phyloP scores from a whole-genome alignment of 228 moss, liverwort and hornwort genomes.

The Sphagnum magellanicum region DNA sequence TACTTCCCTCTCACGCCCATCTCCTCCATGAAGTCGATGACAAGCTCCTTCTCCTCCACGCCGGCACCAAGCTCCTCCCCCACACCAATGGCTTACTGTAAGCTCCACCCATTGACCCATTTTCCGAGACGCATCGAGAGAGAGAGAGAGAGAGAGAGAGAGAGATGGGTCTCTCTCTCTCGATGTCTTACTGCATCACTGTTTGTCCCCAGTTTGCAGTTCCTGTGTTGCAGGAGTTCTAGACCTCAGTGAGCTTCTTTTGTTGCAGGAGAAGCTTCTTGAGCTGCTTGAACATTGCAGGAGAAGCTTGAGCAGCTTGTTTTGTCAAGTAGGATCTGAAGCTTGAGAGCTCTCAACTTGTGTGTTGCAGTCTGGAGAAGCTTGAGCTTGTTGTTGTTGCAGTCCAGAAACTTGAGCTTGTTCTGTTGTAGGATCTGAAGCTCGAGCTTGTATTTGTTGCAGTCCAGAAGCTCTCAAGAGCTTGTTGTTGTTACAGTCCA shows the following conservation, averaged over 20 bases:
- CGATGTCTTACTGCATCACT: not conserved
- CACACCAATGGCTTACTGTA: constrained; percentile 81
- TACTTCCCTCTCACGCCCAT: constrained; percentile 54
- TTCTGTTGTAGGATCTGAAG: too few relatives aligned
- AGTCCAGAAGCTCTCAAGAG: too few relatives aligned
- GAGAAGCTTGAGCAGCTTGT: too few relatives aligned
- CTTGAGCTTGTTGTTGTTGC: too few relatives aligned
- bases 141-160: not conserved
- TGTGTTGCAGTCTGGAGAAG: too few relatives aligned
- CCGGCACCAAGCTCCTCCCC: constrained; percentile 45
- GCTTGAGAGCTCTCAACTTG: too few relatives aligned
- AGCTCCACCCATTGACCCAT: constrained; percentile 5
- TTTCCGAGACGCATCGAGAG: not conserved
- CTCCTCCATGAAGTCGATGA: constrained; percentile 86
- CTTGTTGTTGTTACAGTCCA: too few relatives aligned
- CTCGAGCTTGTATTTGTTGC: too few relatives aligned
- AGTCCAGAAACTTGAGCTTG: too few relatives aligned
- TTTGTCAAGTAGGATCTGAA: too few relatives aligned
- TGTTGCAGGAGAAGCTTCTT: not conserved
- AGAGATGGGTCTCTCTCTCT: not conserved
- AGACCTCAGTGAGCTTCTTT: not conserved
- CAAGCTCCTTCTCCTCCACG: constrained; percentile 69
- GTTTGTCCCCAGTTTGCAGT: not conserved
- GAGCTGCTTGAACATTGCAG: too few relatives aligned
- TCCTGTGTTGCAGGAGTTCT: not conserved